These are phyloP conservation scores for Metarhizium anisopliae DNA, from an alignment of 2,329 filamentous ascomycete genomes.

Conservation along the genomic window DNA sequence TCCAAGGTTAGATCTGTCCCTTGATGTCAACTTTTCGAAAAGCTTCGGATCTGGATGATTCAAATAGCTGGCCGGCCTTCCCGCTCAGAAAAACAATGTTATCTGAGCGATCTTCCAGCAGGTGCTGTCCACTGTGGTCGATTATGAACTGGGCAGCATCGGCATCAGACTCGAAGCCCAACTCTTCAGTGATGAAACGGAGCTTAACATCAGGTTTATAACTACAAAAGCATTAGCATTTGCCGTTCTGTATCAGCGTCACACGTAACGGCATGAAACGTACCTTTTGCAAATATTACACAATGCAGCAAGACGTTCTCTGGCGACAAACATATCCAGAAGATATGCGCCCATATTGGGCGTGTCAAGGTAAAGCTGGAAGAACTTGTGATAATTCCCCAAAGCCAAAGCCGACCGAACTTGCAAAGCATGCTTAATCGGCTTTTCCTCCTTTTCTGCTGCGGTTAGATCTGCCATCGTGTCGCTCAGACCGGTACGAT, in stretches of 20 bases:
- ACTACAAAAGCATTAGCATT: conserved; percentile 36
- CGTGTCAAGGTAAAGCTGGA: conserved; percentile 88
- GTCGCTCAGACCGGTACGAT: conserved; percentile 96
- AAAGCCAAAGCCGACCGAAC: conserved; percentile 86
- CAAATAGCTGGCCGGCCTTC: conserved; percentile 67
- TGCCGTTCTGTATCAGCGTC: neutral
- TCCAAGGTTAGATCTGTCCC: conserved; percentile 68
- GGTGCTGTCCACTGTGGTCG: conserved; percentile 64
- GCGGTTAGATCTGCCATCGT: conserved; percentile 96
- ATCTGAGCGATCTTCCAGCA: conserved; percentile 70
- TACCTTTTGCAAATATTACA: conserved; percentile 93
- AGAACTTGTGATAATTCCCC: conserved; percentile 97
- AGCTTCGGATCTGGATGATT: conserved; percentile 60
- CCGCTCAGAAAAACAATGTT: conserved; percentile 64
- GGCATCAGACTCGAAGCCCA: conserved; percentile 87
- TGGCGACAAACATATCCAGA: conserved; percentile 97
- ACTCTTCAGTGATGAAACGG: conserved; percentile 88
- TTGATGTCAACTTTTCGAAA: conserved; percentile 93
- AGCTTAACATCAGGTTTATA: conserved; percentile 88
- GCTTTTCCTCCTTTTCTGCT: conserved; percentile 80
- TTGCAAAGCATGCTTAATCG: conserved; percentile 83
- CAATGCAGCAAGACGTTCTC: conserved; percentile 84
- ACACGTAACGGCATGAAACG: neutral
- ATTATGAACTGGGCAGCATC: conserved; percentile 87
- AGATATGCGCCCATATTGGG: conserved; percentile 97